These are phyloP conservation scores for Fistulifera solaris DNA, from an alignment of 108 stramenopile species.

Conservation along the genomic window DNA sequence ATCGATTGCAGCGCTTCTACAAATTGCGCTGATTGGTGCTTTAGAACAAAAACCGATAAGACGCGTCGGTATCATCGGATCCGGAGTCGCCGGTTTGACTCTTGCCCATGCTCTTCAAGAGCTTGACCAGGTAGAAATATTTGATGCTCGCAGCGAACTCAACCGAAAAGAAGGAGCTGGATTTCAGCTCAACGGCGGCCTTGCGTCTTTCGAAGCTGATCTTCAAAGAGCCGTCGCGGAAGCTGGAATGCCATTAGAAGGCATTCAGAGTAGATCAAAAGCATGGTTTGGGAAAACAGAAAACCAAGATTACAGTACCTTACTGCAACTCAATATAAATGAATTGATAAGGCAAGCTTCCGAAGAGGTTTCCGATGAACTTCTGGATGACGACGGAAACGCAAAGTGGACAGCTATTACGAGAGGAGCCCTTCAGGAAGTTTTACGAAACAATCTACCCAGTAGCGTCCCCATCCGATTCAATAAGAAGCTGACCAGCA, in stretches of 20 bases:
- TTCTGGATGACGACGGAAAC: slow-evolving; percentile 19
- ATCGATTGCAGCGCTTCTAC: too few relatives aligned
- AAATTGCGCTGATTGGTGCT: too few relatives aligned
- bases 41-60: slow-evolving; percentile 10
- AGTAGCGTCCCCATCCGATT: slow-evolving; percentile 31
- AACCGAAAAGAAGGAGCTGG: slow-evolving; percentile 41
- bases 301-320: slow-evolving; percentile 16
- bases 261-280: slow-evolving; percentile 35
- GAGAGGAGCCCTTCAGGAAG: slow-evolving; percentile 61
- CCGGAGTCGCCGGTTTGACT: slow-evolving; percentile 61
- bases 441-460: slow-evolving; percentile 38
- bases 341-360: slow-evolving; percentile 27
- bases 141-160: slow-evolving; percentile 41
- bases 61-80: slow-evolving; percentile 23
- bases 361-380: slow-evolving; percentile 16
- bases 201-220: slow-evolving; percentile 45
- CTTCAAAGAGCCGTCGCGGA: slow-evolving; percentile 40
- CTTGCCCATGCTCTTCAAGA: slow-evolving; percentile 52
- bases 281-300: slow-evolving; percentile 34
- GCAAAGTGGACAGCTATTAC: slow-evolving; percentile 55
- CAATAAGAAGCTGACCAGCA: slow-evolving; percentile 29
- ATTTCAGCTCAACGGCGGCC: slow-evolving; percentile 64
- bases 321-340: slow-evolving; percentile 43
- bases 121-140: slow-evolving; percentile 36
- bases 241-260: slow-evolving; percentile 38